Base-by-base conservation (phyloP, 2,329 filamentous ascomycete genomes). In the Aplosporella prunicola region DNA sequence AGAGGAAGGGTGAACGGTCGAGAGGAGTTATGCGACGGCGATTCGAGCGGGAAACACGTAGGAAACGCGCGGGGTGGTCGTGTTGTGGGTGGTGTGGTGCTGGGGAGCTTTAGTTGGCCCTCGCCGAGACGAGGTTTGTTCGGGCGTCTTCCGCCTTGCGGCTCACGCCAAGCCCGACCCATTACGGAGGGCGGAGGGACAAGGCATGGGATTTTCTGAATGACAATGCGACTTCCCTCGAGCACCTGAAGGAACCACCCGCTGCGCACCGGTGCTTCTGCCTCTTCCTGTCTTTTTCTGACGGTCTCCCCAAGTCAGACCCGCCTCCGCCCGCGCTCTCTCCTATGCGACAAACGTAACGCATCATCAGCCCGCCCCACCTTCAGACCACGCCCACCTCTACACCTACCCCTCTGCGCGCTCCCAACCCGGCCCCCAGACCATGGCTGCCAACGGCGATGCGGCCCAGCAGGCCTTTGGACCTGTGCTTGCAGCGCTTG, bases 401-500 rank as follows among this genome's bases (percentile, higher is more conserved):
- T 22, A n/a, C 22, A 22, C 15, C 35, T 10, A 18, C 17, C 26
- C 38, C 29, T 30, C 27, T 39, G 16, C 14, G 24, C 34, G 26
- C 41, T 25, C 25, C 31, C 31, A 15, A 33, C 26, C 34, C 33
- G 27, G 20, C 17, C 20, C 13, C 20, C 15, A 20, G 49, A 64
- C 44, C 58, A 89, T 89, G 83, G 79, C 82, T 50, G 62, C 69
- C 54, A 79, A 78, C 60, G 68, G 70, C 51, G 77, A 72, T 58
- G 68, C 69, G 49, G 65, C 70, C 47, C 72, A 77, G 61, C 77
- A 82, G 64, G 74, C 76, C 61, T 93, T 91, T 64, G 76, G 78
- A 63, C 83, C 85, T 45, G 85, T 98, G 50, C 72, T 96, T 51
- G 78, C 82, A 50, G 91, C 89, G 45, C 80, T 96, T 64, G 76